These are phyloP conservation scores for Saccharomyces uvarum DNA, from an alignment of 1,139 yeast genomes.

Conservation along the genomic window DNA sequence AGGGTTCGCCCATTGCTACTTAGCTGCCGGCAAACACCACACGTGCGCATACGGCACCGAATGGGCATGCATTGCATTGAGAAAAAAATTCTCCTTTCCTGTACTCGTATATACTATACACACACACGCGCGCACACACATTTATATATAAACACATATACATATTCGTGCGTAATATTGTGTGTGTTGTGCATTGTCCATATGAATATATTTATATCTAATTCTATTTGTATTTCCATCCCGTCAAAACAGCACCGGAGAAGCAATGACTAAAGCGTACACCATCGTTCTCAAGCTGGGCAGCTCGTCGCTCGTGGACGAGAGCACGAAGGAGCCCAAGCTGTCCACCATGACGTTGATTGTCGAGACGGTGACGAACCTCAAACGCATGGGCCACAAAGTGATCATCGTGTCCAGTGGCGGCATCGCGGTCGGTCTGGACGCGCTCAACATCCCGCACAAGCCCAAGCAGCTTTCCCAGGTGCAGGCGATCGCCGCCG, in stretches of 20 bases:
- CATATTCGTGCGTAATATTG: neutral
- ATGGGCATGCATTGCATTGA: neutral
- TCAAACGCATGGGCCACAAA: slow-evolving; percentile 76
- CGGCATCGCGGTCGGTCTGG: slow-evolving; percentile 87
- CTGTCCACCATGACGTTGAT: slow-evolving; percentile 82
- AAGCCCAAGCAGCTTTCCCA: slow-evolving; percentile 72
- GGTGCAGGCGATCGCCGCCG: slow-evolving; percentile 86
- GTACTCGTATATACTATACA: neutral
- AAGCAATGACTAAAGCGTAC: slow-evolving; percentile 19
- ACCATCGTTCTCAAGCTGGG: slow-evolving; percentile 78
- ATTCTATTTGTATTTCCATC: neutral
- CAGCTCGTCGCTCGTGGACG: slow-evolving; percentile 91
- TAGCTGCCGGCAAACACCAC: neutral
- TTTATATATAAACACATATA: neutral
- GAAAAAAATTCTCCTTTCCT: neutral
- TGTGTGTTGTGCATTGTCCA: neutral
- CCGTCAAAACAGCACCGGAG: neutral
- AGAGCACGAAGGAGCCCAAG: slow-evolving; percentile 73
- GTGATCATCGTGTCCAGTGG: slow-evolving; percentile 88
- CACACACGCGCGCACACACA: neutral
- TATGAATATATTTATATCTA: neutral
- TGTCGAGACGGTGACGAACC: slow-evolving; percentile 78
- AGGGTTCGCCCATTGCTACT: neutral
- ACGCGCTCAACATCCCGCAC: slow-evolving; percentile 49
- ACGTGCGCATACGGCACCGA: neutral